A percentile compares a stretch with the other conserved stretches of the same genome.
These are phyloP conservation scores for Fonsecaea erecta DNA, from an alignment of 2,329 filamentous ascomycete genomes.

Conservation along the genomic window DNA sequence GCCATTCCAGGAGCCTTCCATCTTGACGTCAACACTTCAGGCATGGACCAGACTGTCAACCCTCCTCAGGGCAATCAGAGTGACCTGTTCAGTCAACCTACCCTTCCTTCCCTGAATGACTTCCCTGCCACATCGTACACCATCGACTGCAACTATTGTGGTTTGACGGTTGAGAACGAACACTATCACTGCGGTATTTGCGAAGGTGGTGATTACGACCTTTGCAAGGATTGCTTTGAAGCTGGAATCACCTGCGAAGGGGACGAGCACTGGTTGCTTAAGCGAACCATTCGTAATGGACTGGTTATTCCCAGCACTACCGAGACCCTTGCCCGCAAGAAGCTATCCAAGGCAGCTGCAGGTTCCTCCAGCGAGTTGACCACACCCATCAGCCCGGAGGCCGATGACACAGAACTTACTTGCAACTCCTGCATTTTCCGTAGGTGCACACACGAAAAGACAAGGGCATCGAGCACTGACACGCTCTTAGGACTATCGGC, in stretches of 20 bases:
- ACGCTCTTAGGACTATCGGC: slow-evolving; percentile 67
- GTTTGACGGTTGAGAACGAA: slow-evolving; percentile 73
- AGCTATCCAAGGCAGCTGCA: slow-evolving; percentile 28
- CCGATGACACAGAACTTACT: slow-evolving; percentile 46
- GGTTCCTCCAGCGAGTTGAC: slow-evolving; percentile 30
- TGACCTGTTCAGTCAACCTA: slow-evolving; percentile 39
- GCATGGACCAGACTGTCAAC: slow-evolving; percentile 18
- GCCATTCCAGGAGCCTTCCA: slow-evolving; percentile 34
- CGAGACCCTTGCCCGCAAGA: slow-evolving; percentile 74
- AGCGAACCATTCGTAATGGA: slow-evolving; percentile 79
- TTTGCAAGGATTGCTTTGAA: slow-evolving; percentile 80
- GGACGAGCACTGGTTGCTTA: slow-evolving; percentile 89
- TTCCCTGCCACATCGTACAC: slow-evolving; percentile 63
- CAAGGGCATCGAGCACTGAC: slow-evolving; percentile 37
- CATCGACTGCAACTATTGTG: slow-evolving; percentile 93
- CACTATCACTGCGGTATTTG: slow-evolving; percentile 97
- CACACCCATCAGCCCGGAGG: slow-evolving; percentile 25
- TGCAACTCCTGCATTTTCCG: slow-evolving; percentile 70
- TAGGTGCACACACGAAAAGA: slow-evolving; percentile 43
- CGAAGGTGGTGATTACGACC: slow-evolving; percentile 90
- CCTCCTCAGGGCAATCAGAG: slow-evolving; percentile 5
- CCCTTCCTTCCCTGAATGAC: slow-evolving; percentile 43
- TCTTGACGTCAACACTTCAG: slow-evolving; percentile 16
- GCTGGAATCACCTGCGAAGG: slow-evolving; percentile 77
- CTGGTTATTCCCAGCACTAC: slow-evolving; percentile 83